These are phyloP conservation scores for Magnaporthiopsis rhizophila DNA, from an alignment of 2,329 filamentous ascomycete species.

Conservation along the genomic window DNA sequence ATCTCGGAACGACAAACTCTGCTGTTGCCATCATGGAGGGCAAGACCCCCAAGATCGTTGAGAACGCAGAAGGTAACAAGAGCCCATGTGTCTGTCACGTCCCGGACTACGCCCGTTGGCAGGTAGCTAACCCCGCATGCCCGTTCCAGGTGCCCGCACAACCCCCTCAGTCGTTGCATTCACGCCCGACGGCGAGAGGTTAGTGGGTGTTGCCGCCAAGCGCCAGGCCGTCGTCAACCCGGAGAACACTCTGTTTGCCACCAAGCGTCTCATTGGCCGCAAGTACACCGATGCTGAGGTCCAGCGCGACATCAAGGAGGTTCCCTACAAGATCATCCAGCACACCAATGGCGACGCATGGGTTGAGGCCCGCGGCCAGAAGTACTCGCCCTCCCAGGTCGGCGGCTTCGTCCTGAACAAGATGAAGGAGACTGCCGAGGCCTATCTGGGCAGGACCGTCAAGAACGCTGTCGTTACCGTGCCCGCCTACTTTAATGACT, in stretches of 20 bases:
- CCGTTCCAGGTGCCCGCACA: slow-evolving; percentile 64
- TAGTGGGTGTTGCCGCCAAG: slow-evolving; percentile 96
- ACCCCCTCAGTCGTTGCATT: slow-evolving; percentile 95
- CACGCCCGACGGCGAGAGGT: slow-evolving; percentile 87
- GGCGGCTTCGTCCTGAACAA: slow-evolving; percentile 94
- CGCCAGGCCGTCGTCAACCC: slow-evolving; percentile 97
- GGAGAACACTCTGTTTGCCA: slow-evolving; percentile 96
- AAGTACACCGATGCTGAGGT: slow-evolving; percentile 93
- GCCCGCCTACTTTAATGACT: slow-evolving; percentile 98
- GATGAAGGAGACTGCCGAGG: slow-evolving; percentile 98
- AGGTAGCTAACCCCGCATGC: slow-evolving; percentile 11
- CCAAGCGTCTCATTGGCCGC: slow-evolving; percentile 96
- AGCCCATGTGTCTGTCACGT: not conserved
- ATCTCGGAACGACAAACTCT: slow-evolving; percentile 95
- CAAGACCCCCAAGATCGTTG: slow-evolving; percentile 90
- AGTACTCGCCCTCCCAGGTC: slow-evolving; percentile 97
- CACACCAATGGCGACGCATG: slow-evolving; percentile 95
- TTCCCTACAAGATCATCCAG: slow-evolving; percentile 97
- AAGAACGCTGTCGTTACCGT: slow-evolving; percentile 98
- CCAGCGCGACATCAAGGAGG: slow-evolving; percentile 94
- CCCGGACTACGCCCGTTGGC: not conserved
- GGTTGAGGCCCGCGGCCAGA: slow-evolving; percentile 87
- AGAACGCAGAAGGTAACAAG: slow-evolving; percentile 81
- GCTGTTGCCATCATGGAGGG: slow-evolving; percentile 97
- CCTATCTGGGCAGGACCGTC: slow-evolving; percentile 79